A percentile compares a stretch with the other conserved stretches of the same genome.
These are phyloP conservation scores for Rhynchosporium secalis DNA, from an alignment of 2,329 filamentous ascomycete genomes.

Conservation along the genomic window DNA sequence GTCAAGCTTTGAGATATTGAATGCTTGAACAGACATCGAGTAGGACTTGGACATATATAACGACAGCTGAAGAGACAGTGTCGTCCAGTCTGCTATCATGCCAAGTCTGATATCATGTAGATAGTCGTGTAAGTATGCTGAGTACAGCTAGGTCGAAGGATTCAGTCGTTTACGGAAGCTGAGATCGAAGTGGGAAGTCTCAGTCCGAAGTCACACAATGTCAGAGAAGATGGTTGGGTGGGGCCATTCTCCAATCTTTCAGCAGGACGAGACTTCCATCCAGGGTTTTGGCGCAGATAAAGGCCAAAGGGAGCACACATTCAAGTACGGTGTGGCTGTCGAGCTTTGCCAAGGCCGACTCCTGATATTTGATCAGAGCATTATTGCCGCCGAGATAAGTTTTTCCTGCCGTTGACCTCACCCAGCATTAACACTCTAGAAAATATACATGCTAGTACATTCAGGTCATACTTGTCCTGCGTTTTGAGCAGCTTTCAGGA, in stretches of 20 bases:
- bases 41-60: constrained; percentile 16
- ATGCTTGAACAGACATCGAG: constrained; percentile 9
- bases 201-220: constrained; percentile 23
- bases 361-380: constrained; percentile 24
- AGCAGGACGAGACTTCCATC: constrained; percentile 17
- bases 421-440: constrained; percentile 17
- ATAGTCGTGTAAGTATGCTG: no score
- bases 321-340: constrained; percentile 25
- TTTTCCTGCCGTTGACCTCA: constrained; percentile 18
- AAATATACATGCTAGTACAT: constrained; percentile 18
- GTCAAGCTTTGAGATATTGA: constrained; percentile 6
- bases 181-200: constrained; percentile 21
- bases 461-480: constrained; percentile 18
- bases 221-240: constrained; percentile 24
- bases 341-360: constrained; percentile 28
- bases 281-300: constrained; percentile 14
- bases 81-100: constrained; percentile 16
- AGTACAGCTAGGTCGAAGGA: neutral
- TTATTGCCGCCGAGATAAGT: constrained; percentile 34
- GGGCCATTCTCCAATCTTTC: constrained; percentile 18
- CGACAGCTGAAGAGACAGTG: constrained; percentile 12
- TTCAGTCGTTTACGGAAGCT: constrained; percentile 27
- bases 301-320: constrained; percentile 20
- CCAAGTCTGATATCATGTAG: no score
- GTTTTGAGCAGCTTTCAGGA: constrained; percentile 18